Evolutionary conservation across 2,329 filamentous ascomycete species (phyloP).

Genomic region (Aplosporella prunicola): DNA sequence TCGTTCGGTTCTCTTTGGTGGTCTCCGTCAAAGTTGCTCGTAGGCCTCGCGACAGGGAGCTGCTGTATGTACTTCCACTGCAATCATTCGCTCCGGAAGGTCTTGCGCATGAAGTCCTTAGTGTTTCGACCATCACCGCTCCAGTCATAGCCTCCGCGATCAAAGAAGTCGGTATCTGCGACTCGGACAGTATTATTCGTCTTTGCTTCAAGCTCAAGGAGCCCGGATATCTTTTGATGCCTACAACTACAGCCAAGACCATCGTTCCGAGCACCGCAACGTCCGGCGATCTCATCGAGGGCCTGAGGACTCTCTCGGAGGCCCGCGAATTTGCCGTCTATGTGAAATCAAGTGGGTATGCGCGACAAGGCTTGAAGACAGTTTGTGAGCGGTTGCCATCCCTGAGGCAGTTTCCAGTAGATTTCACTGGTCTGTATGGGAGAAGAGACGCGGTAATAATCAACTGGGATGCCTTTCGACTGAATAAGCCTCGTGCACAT

Average conservation of each 20-base stretch:
- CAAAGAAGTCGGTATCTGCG: constrained; percentile 7
- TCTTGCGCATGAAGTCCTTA: background rate
- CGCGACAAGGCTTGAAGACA: background rate
- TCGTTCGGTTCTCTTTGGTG: constrained; percentile 5
- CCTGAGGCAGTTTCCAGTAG: background rate
- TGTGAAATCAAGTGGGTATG: constrained; percentile 9
- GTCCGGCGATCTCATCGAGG: background rate
- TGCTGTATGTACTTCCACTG: constrained; percentile 2
- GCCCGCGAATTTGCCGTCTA: background rate
- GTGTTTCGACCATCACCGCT: background rate
- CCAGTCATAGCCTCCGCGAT: background rate
- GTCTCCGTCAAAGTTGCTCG: constrained; percentile 4
- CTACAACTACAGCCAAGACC: constrained; percentile 2
- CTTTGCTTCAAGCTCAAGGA: constrained; percentile 3
- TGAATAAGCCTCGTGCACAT: background rate
- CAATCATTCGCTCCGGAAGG: background rate
- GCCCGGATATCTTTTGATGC: constrained; percentile 4
- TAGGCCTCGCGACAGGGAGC: background rate
- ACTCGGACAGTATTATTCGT: background rate
- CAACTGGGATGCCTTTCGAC: constrained; percentile 1
- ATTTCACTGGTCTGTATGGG: constrained; percentile 1
- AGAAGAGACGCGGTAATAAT: background rate
- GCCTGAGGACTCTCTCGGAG: background rate
- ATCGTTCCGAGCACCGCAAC: constrained; percentile 4
- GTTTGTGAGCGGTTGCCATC: background rate